Evolutionary conservation across 148 eudicot genomes (phyloP), one percentile per base, ranked within the genome.

Genomic region (Fagopyrum esculentum): DNA sequence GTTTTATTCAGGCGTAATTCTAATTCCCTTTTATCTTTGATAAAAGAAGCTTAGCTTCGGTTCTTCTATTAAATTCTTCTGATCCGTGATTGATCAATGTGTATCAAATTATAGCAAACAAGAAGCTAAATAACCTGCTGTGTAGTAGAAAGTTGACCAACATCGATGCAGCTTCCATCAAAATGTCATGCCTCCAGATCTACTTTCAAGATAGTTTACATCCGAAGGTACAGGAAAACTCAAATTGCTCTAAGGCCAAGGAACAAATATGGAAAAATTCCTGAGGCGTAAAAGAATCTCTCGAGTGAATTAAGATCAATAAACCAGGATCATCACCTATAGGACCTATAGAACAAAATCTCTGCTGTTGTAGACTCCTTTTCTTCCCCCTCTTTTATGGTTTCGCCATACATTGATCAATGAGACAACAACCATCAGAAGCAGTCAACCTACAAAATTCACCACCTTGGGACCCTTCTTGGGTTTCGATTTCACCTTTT

Each of bases 401-500:
- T 8, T 49, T 49, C 11, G 15, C 9, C 52, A 8, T 49, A 8
- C 52, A 49, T 49, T 49, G 52, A 8, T 49, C 9, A 6, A 49
- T 49, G 52, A 49, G 52, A 12, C 61, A n/a, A 17, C 61, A 15
- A n/a, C 26, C 26, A n/a, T 6, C 45, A 12, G 10, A 6, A 45
- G 50, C 26, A 10, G 5, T 81, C 81, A 87, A 72, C 90, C 92
- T 47, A 83, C 89, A 79, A 95, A 95, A 82, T 87, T 92, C 51
- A 95, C 97, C 61, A 95, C 94, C 85, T 90, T 95, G n/a, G 92
- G 80, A 2, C 89, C 97, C 69, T 84, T 75, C 80, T 87, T 94
- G 78, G 88, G 86, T 87, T 89, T 89, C 40, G 77, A 73, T 83
- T 81, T 88, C n/a, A 79, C 80, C 70, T 71, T 64, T 59, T 44